Base-by-base conservation (phyloP, 1,284 basidiomycete genomes). In the Cryptococcus floricola region DNA sequence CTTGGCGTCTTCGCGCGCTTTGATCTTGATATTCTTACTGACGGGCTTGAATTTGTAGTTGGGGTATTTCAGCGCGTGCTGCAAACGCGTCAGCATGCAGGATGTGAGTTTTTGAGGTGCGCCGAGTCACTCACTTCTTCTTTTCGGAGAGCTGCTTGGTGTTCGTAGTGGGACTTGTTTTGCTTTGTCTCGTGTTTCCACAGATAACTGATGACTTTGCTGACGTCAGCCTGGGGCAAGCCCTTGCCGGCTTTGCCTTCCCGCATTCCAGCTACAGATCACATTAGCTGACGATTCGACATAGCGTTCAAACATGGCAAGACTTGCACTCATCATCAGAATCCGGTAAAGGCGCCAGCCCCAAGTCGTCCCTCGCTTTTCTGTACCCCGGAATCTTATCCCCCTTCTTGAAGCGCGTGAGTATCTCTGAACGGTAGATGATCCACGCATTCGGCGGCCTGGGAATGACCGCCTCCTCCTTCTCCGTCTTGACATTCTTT, bases 381-480 rank as follows among this genome's bases (percentile, higher is more conserved):
- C 66, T 62, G 7, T 69, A 55, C 25, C 61, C 59, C 2, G 65
- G 62, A 19, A 69, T 54, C 4, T 55, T 45, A 12, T 63, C 60
- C 3, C 66, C 66, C 4, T 59, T 61, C 23, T 58, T 66, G 38
- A 81, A 66, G 28, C 78, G 74, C 43, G 68, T 69, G 53, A 84
- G 80, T 68, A 83, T 85, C 63, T 85, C 82, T 2, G 86, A 85
- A 43, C 91, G 85, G 72, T 91, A 96, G n/a, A 95, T 67, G 59
- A 96, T 94, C 89, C 90, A 95, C 0, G 91, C 86, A 72, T 95
- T 95, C 16, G 86, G 85, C 2, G 92, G 92, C 0, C 91, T 83
- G 1, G 86, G 86, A 0, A 83, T 81, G 57, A 83, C 5, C 7
- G 5, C 73, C 47, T 64, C 59, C n/a, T 53, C 56, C 13, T 38